phyloP scores from a whole-genome alignment of 2,329 filamentous ascomycete genomes.

The Corynespora cassiicola region DNA sequence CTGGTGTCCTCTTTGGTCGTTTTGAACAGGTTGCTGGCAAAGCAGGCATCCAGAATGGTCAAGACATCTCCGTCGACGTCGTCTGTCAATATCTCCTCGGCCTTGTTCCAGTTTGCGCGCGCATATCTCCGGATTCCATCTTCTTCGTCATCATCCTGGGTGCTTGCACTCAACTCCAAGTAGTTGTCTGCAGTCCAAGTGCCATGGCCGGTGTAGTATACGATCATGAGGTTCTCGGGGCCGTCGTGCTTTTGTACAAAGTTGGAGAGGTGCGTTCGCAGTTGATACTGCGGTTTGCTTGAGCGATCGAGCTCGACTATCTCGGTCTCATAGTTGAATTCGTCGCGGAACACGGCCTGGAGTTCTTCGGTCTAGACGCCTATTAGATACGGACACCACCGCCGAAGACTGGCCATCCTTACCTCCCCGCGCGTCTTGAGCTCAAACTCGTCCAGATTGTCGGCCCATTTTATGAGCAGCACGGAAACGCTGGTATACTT shows the following conservation, averaged over 20 bases:
- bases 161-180: conserved; percentile 33
- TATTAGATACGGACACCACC: background rate
- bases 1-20: conserved; percentile 26
- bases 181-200: conserved; percentile 24
- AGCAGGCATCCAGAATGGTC: conserved; percentile 48
- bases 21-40: conserved; percentile 42
- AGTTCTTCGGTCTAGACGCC: conserved; percentile 36
- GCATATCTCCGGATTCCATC: no score
- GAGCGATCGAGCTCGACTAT: conserved; percentile 40
- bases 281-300: conserved; percentile 41
- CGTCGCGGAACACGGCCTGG: conserved; percentile 29
- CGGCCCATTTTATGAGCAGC: conserved; percentile 44
- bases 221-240: conserved; percentile 39
- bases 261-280: conserved; percentile 29
- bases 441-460: conserved; percentile 43
- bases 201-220: conserved; percentile 50
- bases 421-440: conserved; percentile 42
- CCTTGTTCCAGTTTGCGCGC: conserved; percentile 42
- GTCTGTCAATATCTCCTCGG: conserved; percentile 35
- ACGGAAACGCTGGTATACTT: conserved; percentile 44
- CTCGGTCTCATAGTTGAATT: conserved; percentile 37
- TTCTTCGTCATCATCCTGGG: no score
- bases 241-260: conserved; percentile 40
- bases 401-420: conserved; percentile 6
- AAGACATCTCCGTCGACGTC: conserved; percentile 43